These are phyloP conservation scores for Lichtheimia ramosa DNA, from an alignment of 371 early-diverging fungal genomes.

Conservation along the genomic window DNA sequence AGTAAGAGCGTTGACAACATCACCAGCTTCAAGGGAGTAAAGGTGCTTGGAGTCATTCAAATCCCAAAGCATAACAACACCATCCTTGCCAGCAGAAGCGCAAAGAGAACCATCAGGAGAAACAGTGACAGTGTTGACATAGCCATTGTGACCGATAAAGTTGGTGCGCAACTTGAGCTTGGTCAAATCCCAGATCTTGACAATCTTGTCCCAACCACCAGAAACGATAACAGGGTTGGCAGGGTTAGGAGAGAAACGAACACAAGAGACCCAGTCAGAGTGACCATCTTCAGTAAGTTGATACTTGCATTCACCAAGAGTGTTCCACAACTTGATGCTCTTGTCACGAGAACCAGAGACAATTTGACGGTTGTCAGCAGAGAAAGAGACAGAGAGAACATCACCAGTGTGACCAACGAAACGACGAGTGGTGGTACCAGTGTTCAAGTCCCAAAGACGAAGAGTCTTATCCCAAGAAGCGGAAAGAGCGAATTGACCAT, in stretches of 20 bases:
- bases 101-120: constrained; percentile 99
- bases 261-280: constrained; percentile 98
- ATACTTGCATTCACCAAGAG: constrained; percentile 98
- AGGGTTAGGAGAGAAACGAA: constrained; percentile 98
- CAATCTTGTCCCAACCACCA: constrained; percentile 98
- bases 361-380: constrained; percentile 98
- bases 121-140: constrained; percentile 97
- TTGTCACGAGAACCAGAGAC: constrained; percentile 97
- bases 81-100: constrained; percentile 99
- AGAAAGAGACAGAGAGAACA: constrained; percentile 97
- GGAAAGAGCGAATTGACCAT: constrained; percentile 96
- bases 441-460: constrained; percentile 96
- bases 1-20: constrained; percentile 94
- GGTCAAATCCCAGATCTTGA: constrained; percentile 99
- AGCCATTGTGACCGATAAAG: constrained; percentile 98
- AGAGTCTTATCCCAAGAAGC: constrained; percentile 99
- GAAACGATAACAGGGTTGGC: constrained; percentile 96
- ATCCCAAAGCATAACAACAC: constrained; percentile 99
- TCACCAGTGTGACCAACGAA: constrained; percentile 98
- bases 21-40: constrained; percentile 97
- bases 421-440: constrained; percentile 90
- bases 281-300: constrained; percentile 93
- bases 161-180: constrained; percentile 98
- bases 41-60: constrained; percentile 99
- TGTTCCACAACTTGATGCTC: constrained; percentile 99